Percentiles rank a stretch among this genome's conserved stretches.
These are phyloP conservation scores for Chaetomium globosum DNA, from an alignment of 2,329 filamentous ascomycete species.

Conservation along the genomic window DNA sequence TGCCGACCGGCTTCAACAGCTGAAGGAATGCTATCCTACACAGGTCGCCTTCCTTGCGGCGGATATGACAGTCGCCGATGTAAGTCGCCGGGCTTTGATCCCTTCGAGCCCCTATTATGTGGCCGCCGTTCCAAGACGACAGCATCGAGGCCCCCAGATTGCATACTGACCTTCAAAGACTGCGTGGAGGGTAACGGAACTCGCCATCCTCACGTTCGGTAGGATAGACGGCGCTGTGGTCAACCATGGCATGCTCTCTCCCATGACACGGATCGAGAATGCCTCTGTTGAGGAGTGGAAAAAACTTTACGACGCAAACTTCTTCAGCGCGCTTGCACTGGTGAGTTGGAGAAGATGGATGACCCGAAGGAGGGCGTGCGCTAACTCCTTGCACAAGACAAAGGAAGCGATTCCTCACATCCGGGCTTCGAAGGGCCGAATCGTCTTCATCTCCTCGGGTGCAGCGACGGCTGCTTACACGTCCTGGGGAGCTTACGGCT, in stretches of 20 bases:
- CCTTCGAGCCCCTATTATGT: not conserved
- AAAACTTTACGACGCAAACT: conserved; percentile 75
- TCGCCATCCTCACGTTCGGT: conserved; percentile 69
- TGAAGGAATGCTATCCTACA: conserved; percentile 55
- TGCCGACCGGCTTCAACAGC: conserved; percentile 50
- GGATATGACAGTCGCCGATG: conserved; percentile 58
- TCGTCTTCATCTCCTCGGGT: conserved; percentile 80
- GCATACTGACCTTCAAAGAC: conserved; percentile 46
- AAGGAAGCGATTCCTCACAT: conserved; percentile 71
- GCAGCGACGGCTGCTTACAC: conserved; percentile 68
- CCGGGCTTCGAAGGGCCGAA: conserved; percentile 67
- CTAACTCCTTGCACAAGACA: conserved; percentile 54
- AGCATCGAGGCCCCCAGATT: not conserved
- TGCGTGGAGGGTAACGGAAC: conserved; percentile 63
- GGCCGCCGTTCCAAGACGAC: not conserved
- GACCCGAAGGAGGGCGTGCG: conserved; percentile 29
- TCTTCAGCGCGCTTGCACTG: conserved; percentile 79
- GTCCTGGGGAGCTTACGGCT: conserved; percentile 80
- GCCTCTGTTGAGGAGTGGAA: conserved; percentile 74
- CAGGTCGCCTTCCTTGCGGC: conserved; percentile 60
- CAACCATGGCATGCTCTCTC: conserved; percentile 83
- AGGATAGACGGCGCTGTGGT: conserved; percentile 79
- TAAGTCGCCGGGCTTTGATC: conserved; percentile 35
- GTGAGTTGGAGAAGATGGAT: conserved; percentile 52
- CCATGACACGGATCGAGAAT: conserved; percentile 70